Conservation (phyloP, 768 basidiomycete genomes). For the Boletus pseudo-olivaceus region DNA sequence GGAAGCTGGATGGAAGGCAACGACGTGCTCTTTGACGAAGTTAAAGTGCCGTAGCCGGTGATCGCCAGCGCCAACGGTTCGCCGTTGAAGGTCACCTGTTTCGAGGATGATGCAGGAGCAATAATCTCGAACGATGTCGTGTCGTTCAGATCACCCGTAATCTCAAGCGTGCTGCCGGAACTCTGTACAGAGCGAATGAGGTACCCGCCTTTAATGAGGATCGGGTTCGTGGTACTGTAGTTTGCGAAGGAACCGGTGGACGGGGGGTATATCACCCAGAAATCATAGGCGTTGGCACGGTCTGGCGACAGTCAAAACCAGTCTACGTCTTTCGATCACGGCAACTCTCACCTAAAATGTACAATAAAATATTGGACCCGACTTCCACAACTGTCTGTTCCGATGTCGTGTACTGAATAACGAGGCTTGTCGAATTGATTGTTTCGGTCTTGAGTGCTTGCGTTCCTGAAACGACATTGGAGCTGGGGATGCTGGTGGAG, state of each 20-base stretch:
- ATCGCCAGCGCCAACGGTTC: conserved; percentile 29
- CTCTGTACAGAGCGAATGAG: conserved; percentile 40
- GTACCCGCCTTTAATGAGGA: conserved; percentile 49
- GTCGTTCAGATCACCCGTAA: conserved; percentile 43
- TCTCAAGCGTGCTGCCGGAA: conserved; percentile 36
- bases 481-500: conserved; percentile 21
- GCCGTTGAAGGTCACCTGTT: conserved; percentile 43
- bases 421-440: conserved; percentile 35
- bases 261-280: conserved; percentile 46
- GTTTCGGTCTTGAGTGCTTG: conserved; percentile 36
- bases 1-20: conserved; percentile 19
- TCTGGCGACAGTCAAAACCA: conserved; percentile 30
- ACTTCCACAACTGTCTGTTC: conserved; percentile 47
- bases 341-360: conserved; percentile 39
- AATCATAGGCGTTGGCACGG: conserved; percentile 46
- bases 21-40: conserved; percentile 12
- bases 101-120: conserved; percentile 39
- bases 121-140: conserved; percentile 46
- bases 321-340: not conserved
- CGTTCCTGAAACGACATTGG: conserved; percentile 18
- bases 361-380: conserved; percentile 38
- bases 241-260: conserved; percentile 33
- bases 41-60: conserved; percentile 43
- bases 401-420: conserved; percentile 43
- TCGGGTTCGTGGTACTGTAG: conserved; percentile 39